These are phyloP conservation scores for Gossypium aridum DNA, from an alignment of 441 rosid genomes.

Conservation along the genomic window DNA sequence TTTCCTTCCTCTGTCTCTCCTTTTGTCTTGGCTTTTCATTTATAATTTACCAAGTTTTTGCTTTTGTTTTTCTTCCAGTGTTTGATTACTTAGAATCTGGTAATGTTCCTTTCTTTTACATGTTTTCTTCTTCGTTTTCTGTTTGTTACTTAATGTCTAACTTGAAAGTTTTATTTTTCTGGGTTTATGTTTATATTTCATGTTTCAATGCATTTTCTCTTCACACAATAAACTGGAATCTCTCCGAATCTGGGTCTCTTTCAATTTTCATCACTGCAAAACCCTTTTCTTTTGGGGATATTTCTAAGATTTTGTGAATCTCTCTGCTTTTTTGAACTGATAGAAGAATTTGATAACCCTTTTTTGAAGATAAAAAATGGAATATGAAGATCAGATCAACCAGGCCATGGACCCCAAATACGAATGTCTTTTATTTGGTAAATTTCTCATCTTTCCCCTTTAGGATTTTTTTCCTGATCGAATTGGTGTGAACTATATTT, in stretches of 20 bases:
- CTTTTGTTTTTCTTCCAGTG: background rate
- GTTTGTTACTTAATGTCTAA: background rate
- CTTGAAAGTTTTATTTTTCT: background rate
- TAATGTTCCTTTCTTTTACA: conserved; percentile 13
- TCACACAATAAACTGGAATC: background rate
- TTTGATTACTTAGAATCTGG: conserved; percentile 2
- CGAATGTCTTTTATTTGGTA: conserved; percentile 49
- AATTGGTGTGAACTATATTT: no score
- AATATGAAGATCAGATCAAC: conserved; percentile 25
- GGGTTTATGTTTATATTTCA: background rate
- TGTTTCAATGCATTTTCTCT: background rate
- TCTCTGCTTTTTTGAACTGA: background rate
- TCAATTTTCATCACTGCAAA: background rate
- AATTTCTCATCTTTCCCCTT: background rate
- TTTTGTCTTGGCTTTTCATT: background rate
- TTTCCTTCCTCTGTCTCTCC: background rate
- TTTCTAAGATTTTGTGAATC: background rate
- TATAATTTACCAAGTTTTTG: background rate
- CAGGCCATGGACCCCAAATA: conserved; percentile 20
- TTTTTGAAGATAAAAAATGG: conserved; percentile 20
- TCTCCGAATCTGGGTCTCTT: background rate
- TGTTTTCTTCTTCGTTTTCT: conserved; percentile 3
- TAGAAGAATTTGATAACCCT: background rate
- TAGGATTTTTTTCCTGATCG: no score
- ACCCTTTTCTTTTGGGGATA: background rate